Evolutionary conservation across 75 land plant species (phyloP).

Genomic region (Isoetes taiwanensis): DNA sequence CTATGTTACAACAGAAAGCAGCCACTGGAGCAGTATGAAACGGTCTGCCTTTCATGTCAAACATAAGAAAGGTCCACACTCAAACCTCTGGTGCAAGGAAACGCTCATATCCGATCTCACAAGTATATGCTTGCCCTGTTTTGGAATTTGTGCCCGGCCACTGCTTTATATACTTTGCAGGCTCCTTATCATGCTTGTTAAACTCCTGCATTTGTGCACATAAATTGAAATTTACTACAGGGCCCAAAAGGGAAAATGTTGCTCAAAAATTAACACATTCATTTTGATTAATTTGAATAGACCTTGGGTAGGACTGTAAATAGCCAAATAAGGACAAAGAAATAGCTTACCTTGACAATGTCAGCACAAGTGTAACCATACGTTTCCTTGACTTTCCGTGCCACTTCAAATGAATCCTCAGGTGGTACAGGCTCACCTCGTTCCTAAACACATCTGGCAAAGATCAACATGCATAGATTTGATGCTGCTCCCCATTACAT

Average conservation of each 20-base stretch:
- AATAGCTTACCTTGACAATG: slow-evolving; percentile 76
- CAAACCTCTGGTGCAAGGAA: slow-evolving; percentile 95
- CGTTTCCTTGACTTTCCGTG: slow-evolving; percentile 81
- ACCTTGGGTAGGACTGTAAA: no score
- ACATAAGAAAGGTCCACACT: no score
- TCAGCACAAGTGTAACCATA: slow-evolving; percentile 97
- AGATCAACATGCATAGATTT: slow-evolving; percentile 70
- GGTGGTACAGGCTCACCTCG: slow-evolving; percentile 93
- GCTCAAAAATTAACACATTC: no score
- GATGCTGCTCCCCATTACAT: slow-evolving; percentile 98
- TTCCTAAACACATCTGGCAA: slow-evolving; percentile 38
- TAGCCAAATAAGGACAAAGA: neutral
- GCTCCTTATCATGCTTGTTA: slow-evolving; percentile 94
- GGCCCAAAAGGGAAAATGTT: no score
- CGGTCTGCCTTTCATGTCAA: no score
- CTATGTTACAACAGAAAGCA: no score
- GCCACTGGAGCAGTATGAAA: no score
- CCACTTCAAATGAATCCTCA: slow-evolving; percentile 95
- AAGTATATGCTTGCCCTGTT: slow-evolving; percentile 83
- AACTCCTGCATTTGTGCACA: slow-evolving; percentile 79
- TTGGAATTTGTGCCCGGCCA: slow-evolving; percentile 84
- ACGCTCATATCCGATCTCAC: slow-evolving; percentile 98
- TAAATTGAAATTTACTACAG: no score
- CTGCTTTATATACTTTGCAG: slow-evolving; percentile 78
- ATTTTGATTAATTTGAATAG: no score